Evolutionary conservation across 1,139 yeast species (phyloP).

Genomic region (Candida glucosophila): DNA sequence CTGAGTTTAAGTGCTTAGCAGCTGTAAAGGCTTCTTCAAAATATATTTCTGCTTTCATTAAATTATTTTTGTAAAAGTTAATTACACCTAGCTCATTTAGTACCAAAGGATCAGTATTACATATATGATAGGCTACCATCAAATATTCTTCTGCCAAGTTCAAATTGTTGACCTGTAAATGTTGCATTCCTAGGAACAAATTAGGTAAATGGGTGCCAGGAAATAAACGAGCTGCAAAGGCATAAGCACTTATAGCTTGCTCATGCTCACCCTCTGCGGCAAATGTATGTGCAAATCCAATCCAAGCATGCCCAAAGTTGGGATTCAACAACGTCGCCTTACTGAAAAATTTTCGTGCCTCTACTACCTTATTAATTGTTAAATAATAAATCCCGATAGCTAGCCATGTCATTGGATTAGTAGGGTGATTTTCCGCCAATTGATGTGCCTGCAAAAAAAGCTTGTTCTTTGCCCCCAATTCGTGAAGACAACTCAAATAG

Average conservation of each 20-base stretch:
- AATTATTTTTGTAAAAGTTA: constrained; percentile 66
- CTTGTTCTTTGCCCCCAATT: constrained; percentile 74
- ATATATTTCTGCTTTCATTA: constrained; percentile 59
- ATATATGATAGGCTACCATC: constrained; percentile 63
- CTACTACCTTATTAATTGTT: constrained; percentile 62
- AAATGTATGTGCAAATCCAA: constrained; percentile 96
- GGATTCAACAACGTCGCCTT: constrained; percentile 88
- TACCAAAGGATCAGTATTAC: constrained; percentile 78
- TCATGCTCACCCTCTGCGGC: constrained; percentile 98
- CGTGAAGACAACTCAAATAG: constrained; percentile 79
- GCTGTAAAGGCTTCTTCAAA: constrained; percentile 68
- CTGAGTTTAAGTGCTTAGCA: constrained; percentile 63
- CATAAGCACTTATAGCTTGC: constrained; percentile 95
- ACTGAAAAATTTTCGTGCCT: constrained; percentile 81
- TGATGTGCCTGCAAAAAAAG: constrained; percentile 78
- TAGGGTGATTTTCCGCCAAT: constrained; percentile 79
- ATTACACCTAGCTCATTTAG: constrained; percentile 91
- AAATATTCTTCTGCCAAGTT: constrained; percentile 83
- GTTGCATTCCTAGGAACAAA: constrained; percentile 92
- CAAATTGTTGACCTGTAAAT: constrained; percentile 76
- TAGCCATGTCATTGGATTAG: constrained; percentile 80
- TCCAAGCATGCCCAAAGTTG: constrained; percentile 93
- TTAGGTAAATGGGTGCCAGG: constrained; percentile 94
- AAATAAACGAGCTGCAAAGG: constrained; percentile 87
- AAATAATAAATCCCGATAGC: constrained; percentile 89